phyloP scores from a whole-genome alignment of 2,329 filamentous ascomycete genomes.

The Sarocladiaceae sp. region DNA sequence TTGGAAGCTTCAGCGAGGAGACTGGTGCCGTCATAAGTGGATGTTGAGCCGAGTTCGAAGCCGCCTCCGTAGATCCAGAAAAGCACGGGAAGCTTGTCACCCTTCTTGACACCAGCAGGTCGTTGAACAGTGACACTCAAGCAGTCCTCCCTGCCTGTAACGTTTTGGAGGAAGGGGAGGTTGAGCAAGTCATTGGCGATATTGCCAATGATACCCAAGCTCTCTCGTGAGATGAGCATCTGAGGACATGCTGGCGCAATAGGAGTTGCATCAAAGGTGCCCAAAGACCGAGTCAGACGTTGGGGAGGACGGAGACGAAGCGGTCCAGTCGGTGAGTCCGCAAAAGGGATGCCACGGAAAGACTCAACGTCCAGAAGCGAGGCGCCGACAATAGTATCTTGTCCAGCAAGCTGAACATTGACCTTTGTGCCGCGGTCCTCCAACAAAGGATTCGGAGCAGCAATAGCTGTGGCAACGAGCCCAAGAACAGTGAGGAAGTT shows the following conservation, averaged over 20 bases:
- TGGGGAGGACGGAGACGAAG: slow-evolving; percentile 68
- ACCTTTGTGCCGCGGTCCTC: slow-evolving; percentile 42
- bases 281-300: slow-evolving; percentile 48
- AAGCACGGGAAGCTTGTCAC: slow-evolving; percentile 59
- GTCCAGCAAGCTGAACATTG: slow-evolving; percentile 44
- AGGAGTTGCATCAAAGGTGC: slow-evolving; percentile 57
- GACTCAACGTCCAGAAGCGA: slow-evolving; percentile 51
- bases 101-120: slow-evolving; percentile 49
- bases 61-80: slow-evolving; percentile 71
- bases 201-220: slow-evolving; percentile 27
- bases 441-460: slow-evolving; percentile 17
- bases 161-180: slow-evolving; percentile 55
- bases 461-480: slow-evolving; percentile 1
- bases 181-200: slow-evolving; percentile 48
- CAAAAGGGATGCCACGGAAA: slow-evolving; percentile 74
- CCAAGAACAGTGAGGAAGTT: slow-evolving; percentile 6
- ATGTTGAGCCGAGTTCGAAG: slow-evolving; percentile 50
- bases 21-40: slow-evolving; percentile 47
- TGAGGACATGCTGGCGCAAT: slow-evolving; percentile 65
- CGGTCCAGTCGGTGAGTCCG: slow-evolving; percentile 61
- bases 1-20: slow-evolving; percentile 41
- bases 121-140: slow-evolving; percentile 57
- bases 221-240: slow-evolving; percentile 41
- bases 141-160: slow-evolving; percentile 61
- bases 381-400: slow-evolving; percentile 52